Conservation (phyloP, 306 rosid species). For the Cucurbita argyrosperma region DNA sequence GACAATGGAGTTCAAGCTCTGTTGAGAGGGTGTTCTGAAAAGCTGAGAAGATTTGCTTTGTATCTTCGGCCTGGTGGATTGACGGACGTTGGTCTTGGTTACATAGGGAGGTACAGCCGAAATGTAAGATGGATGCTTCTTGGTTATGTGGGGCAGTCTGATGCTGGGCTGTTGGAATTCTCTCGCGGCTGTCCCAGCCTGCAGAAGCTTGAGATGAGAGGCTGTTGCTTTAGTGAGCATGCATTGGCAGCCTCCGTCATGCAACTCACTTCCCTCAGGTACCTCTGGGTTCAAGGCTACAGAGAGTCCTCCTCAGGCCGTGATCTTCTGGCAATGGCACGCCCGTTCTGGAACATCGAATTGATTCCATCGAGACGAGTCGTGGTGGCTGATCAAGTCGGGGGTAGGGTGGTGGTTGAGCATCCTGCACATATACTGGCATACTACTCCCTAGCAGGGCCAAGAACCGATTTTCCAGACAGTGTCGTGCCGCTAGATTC, state of each 20-base stretch:
- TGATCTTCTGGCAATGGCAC: conserved; percentile 69
- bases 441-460: conserved; percentile 96
- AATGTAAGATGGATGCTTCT: conserved; percentile 97
- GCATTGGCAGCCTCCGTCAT: conserved; percentile 67
- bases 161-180: conserved; percentile 62
- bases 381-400: not conserved
- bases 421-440: conserved; percentile 92
- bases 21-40: conserved; percentile 56
- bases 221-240: conserved; percentile 78
- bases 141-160: conserved; percentile 78
- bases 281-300: conserved; percentile 93
- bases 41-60: conserved; percentile 76
- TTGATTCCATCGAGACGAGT: conserved; percentile 56
- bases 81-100: conserved; percentile 64
- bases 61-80: conserved; percentile 78
- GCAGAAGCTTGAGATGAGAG: conserved; percentile 85
- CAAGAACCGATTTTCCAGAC: conserved; percentile 63
- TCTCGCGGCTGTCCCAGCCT: conserved; percentile 86
- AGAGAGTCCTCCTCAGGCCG: conserved; percentile 41
- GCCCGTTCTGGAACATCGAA: conserved; percentile 88
- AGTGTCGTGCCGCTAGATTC: conserved; percentile 54
- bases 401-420: conserved; percentile 17
- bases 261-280: conserved; percentile 52
- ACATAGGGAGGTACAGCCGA: conserved; percentile 67
- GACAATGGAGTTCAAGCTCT: conserved; percentile 84